Percentiles rank a stretch among this genome's conserved stretches.
These are phyloP conservation scores for Cyclotella baltica DNA, from an alignment of 108 stramenopile genomes.

Conservation along the genomic window DNA sequence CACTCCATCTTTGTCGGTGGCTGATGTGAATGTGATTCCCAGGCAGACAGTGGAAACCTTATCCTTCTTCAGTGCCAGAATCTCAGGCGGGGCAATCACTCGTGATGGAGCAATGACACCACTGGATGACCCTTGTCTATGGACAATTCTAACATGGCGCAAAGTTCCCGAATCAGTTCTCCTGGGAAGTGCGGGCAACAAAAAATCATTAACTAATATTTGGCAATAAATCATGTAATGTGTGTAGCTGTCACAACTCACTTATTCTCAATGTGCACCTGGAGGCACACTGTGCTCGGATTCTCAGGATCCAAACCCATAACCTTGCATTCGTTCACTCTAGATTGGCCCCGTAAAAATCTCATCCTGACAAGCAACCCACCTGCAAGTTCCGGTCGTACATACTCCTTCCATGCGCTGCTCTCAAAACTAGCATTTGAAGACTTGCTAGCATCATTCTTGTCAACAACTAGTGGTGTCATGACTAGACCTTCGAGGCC, in stretches of 20 bases:
- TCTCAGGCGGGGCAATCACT: conserved; percentile 72
- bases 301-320: conserved; percentile 65
- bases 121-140: conserved; percentile 51
- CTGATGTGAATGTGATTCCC: conserved; percentile 66
- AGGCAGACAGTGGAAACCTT: conserved; percentile 51
- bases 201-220: background rate
- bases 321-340: conserved; percentile 52
- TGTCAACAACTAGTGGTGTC: conserved; percentile 73
- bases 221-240: background rate
- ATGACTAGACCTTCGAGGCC: conserved; percentile 83
- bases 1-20: conserved; percentile 79
- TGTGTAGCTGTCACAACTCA: conserved; percentile 34
- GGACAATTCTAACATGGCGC: conserved; percentile 73
- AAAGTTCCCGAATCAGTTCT: conserved; percentile 60
- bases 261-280: conserved; percentile 79
- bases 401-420: conserved; percentile 72
- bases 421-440: conserved; percentile 43
- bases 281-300: conserved; percentile 67
- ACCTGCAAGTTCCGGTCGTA: conserved; percentile 77
- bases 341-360: conserved; percentile 68
- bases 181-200: conserved; percentile 34
- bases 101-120: conserved; percentile 53
- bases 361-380: conserved; percentile 71
- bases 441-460: conserved; percentile 19
- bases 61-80: conserved; percentile 62